Percentiles rank a stretch among this genome's conserved stretches.
phyloP scores from a whole-genome alignment of 257 asterid genomes.

The Nemophila menziesii region DNA sequence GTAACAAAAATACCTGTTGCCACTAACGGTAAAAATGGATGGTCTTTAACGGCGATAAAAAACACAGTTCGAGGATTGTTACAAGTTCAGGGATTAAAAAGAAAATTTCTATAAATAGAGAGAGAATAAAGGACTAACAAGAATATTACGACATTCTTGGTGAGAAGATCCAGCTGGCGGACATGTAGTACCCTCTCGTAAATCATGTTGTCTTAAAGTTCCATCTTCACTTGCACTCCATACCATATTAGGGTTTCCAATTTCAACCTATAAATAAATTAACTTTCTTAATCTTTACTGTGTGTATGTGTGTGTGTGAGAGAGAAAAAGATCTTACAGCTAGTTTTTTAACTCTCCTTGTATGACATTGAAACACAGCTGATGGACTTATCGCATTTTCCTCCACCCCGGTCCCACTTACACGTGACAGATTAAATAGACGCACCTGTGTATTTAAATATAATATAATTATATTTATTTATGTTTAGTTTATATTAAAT shows the following conservation, averaged over 20 bases:
- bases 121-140: constrained; percentile 46
- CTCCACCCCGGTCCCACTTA: constrained; percentile 39
- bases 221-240: constrained; percentile 99
- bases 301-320: no score
- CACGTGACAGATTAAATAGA: constrained; percentile 66
- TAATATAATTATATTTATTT: not conserved
- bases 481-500: constrained; percentile 10
- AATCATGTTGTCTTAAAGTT: constrained; percentile 93
- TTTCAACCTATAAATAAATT: constrained; percentile 55
- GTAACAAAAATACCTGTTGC: no score
- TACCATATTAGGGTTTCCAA: constrained; percentile 89
- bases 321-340: constrained; percentile 48
- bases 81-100: no score
- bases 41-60: no score
- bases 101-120: no score
- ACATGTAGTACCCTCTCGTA: constrained; percentile 93
- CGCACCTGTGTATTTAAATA: constrained; percentile 56
- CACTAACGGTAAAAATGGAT: no score
- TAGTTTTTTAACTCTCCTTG: constrained; percentile 86
- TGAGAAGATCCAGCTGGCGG: constrained; percentile 92
- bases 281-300: not conserved
- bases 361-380: constrained; percentile 77
- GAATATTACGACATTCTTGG: constrained; percentile 88
- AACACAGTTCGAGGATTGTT: no score
- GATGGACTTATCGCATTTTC: constrained; percentile 45